Conservation (phyloP, 306 rosid genomes). For the Leucaena leucocephala region DNA sequence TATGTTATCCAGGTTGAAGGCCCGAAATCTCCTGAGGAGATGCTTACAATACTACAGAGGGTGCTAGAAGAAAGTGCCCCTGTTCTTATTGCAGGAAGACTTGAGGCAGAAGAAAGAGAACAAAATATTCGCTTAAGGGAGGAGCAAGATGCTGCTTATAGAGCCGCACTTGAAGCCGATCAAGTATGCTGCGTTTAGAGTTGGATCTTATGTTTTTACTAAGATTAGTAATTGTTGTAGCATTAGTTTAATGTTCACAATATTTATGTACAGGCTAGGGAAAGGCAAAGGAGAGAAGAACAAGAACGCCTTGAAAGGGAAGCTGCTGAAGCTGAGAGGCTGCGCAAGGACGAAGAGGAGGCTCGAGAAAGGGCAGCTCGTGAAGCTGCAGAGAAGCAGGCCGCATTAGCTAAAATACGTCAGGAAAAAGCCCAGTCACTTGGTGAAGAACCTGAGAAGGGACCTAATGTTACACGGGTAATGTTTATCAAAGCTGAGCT, state of each 20-base stretch:
- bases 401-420: constrained; percentile 73
- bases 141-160: constrained; percentile 99
- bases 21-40: constrained; percentile 84
- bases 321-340: constrained; percentile 95
- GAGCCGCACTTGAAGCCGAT: constrained; percentile 99
- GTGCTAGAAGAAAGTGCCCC: constrained; percentile 93
- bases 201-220: constrained; percentile 21
- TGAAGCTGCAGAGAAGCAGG: constrained; percentile 92
- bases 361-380: constrained; percentile 81
- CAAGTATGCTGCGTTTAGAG: constrained; percentile 62
- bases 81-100: constrained; percentile 80
- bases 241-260: constrained; percentile 33
- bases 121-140: constrained; percentile 80
- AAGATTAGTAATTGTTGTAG: constrained; percentile 23
- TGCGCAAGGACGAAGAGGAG: constrained; percentile 85
- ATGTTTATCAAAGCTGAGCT: constrained; percentile 24
- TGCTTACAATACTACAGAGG: constrained; percentile 74
- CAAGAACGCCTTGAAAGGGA: constrained; percentile 93
- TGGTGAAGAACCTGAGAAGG: constrained; percentile 94
- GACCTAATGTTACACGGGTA: constrained; percentile 91
- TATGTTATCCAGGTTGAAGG: constrained; percentile 76
- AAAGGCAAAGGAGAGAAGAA: constrained; percentile 84
- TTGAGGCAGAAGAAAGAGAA: constrained; percentile 90
- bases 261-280: constrained; percentile 76
- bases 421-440: constrained; percentile 83